A percentile compares a stretch with the other conserved stretches of the same genome.
Conservation (phyloP, 1,284 basidiomycete species). For the Chalciporus sp. region DNA sequence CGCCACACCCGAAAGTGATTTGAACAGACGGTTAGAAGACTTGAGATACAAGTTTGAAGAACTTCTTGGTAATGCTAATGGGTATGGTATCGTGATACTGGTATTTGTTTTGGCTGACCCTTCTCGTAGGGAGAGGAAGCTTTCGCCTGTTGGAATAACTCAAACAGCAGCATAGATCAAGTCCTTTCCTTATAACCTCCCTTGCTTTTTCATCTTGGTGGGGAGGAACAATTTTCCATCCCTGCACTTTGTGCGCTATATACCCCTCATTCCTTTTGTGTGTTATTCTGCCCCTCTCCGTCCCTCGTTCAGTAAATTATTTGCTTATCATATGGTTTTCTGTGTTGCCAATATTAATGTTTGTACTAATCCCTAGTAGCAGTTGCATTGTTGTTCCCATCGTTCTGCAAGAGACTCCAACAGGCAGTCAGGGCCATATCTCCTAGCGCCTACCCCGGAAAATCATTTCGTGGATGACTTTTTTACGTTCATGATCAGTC, state of each 20-base stretch:
- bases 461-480: no score
- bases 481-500: no score
- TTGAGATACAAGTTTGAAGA: constrained; percentile 41
- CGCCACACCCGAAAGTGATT: constrained; percentile 4
- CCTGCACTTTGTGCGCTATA: background rate
- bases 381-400: background rate
- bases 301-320: background rate
- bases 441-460: no score
- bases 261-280: no score
- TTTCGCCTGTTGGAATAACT: constrained; percentile 18
- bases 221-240: background rate
- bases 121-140: constrained; percentile 22
- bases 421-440: no score
- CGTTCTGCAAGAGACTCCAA: no score
- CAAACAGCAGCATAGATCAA: constrained; percentile 1
- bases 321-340: background rate
- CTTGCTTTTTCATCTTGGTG: background rate
- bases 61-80: constrained; percentile 40
- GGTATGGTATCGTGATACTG: constrained; percentile 15
- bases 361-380: background rate
- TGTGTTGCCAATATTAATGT: background rate
- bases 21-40: constrained; percentile 17
- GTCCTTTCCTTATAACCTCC: no score
- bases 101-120: background rate
- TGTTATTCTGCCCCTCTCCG: no score